A percentile compares a stretch with the other conserved stretches of the same genome.
These are phyloP conservation scores for Lyophyllum shimeji DNA, from an alignment of 768 basidiomycete genomes.

Conservation along the genomic window DNA sequence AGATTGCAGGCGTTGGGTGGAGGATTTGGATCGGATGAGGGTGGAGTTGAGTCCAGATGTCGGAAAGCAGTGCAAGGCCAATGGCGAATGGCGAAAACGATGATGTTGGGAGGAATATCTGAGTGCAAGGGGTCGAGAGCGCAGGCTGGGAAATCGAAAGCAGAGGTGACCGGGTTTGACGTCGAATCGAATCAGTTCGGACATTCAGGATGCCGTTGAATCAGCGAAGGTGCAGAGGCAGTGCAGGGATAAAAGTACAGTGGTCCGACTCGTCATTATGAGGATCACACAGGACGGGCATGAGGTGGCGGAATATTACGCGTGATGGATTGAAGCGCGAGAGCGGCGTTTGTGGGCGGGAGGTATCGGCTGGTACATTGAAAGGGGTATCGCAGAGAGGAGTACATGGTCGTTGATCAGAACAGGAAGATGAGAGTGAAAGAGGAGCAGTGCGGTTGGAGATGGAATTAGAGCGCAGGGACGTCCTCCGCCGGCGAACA, in stretches of 20 bases:
- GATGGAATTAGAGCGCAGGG: slow-evolving; percentile 46
- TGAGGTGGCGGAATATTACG: slow-evolving; percentile 57
- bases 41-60: neutral
- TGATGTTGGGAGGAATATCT: neutral
- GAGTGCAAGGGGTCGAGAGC: neutral
- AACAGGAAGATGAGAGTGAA: neutral
- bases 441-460: slow-evolving; percentile 25
- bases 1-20: neutral
- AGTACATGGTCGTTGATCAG: neutral
- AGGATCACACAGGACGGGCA: slow-evolving; percentile 53
- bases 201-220: neutral
- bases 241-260: slow-evolving; percentile 29
- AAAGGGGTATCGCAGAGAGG: slow-evolving; percentile 18
- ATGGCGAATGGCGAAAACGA: neutral
- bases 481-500: slow-evolving; percentile 57
- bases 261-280: slow-evolving; percentile 24
- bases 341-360: slow-evolving; percentile 29
- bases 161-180: neutral
- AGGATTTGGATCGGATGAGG: neutral
- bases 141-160: neutral
- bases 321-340: slow-evolving; percentile 46
- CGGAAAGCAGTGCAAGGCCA: neutral
- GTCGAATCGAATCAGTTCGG: neutral
- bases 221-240: slow-evolving; percentile 16
- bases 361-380: slow-evolving; percentile 12